Conservation (phyloP, 176 grass and related monocot species). For the Microstegium vimineum region DNA sequence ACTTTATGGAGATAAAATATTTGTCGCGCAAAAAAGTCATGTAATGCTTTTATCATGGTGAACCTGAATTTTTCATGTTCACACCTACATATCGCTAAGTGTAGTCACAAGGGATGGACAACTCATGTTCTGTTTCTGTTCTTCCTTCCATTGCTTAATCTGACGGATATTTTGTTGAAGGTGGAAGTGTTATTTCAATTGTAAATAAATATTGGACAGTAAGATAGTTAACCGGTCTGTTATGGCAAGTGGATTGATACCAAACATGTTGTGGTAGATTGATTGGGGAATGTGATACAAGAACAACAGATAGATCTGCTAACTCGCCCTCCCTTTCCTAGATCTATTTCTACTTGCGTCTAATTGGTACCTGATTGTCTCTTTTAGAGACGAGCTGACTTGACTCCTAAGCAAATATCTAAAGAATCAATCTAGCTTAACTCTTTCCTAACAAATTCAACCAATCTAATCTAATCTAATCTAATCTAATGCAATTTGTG, state of each 20-base stretch:
- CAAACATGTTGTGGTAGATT: too few relatives aligned
- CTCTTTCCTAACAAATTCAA: too few relatives aligned
- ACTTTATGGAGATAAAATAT: neutral
- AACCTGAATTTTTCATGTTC: neutral
- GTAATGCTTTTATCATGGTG: neutral
- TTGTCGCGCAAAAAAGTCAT: neutral
- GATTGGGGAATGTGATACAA: too few relatives aligned
- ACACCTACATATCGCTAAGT: conserved; percentile 1
- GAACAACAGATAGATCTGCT: too few relatives aligned
- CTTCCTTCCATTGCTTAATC: conserved; percentile 1
- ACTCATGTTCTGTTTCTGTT: conserved; percentile 6
- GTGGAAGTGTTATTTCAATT: neutral
- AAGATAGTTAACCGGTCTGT: neutral
- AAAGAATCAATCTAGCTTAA: too few relatives aligned
- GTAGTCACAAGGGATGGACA: neutral
- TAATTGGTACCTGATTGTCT: too few relatives aligned
- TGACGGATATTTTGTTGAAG: neutral
- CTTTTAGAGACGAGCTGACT: too few relatives aligned
- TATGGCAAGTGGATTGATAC: neutral
- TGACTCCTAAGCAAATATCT: too few relatives aligned
- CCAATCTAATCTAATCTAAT: too few relatives aligned
- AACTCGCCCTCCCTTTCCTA: too few relatives aligned
- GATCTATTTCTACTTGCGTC: too few relatives aligned
- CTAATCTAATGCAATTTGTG: too few relatives aligned
- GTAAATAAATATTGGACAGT: neutral